Evolutionary conservation across 2,329 filamentous ascomycete species (phyloP).

Genomic region (Coniella vitis): DNA sequence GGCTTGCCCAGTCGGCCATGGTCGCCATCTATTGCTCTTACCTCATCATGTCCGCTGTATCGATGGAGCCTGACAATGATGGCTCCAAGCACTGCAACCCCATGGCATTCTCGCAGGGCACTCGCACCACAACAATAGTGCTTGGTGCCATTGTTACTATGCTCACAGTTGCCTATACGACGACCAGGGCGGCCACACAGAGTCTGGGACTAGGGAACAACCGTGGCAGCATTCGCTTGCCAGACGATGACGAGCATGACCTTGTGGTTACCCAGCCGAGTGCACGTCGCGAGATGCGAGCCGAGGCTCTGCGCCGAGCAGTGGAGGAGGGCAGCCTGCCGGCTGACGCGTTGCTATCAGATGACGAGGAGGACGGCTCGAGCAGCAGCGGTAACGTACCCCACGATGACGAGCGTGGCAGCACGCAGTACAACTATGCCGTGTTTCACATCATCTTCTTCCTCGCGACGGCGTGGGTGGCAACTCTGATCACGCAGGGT

Average conservation of each 20-base stretch:
- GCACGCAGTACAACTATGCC: constrained; percentile 92
- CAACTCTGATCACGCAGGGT: constrained; percentile 75
- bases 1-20: constrained; percentile 94
- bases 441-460: constrained; percentile 98
- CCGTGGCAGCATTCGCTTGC: constrained; percentile 51
- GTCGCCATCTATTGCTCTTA: constrained; percentile 98
- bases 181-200: constrained; percentile 90
- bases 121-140: constrained; percentile 82
- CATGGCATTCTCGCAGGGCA: constrained; percentile 75
- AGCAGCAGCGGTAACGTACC: constrained; percentile 53
- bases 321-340: constrained; percentile 90
- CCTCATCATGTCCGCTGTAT: constrained; percentile 94
- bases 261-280: constrained; percentile 81
- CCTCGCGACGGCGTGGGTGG: constrained; percentile 91
- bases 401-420: constrained; percentile 81
- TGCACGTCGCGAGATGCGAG: constrained; percentile 81
- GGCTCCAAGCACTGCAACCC: constrained; percentile 93
- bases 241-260: constrained; percentile 74
- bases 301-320: constrained; percentile 81
- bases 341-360: constrained; percentile 77
- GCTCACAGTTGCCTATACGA: constrained; percentile 95
- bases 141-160: constrained; percentile 94
- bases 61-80: constrained; percentile 93
- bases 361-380: constrained; percentile 58
- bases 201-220: constrained; percentile 65